Conservation (phyloP, 257 asterid species). For the Solanum paucissectum region DNA sequence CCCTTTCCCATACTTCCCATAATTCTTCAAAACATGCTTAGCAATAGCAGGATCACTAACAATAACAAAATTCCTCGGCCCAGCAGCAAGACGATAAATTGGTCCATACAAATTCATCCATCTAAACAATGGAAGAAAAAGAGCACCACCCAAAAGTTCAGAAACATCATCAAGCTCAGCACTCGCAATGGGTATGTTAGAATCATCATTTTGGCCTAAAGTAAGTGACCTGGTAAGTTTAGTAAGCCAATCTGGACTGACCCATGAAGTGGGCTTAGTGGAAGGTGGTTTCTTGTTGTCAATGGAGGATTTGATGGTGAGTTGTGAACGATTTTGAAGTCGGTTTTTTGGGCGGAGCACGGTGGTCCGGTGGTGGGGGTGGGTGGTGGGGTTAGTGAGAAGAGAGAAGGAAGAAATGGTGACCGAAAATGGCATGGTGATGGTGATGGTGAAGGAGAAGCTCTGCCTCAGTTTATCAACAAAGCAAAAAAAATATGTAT, state of each 20-base stretch:
- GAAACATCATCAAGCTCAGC: constrained; percentile 88
- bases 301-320: constrained; percentile 29
- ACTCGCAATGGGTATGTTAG: constrained; percentile 73
- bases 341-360: not conserved
- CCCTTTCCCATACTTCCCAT: constrained; percentile 80
- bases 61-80: constrained; percentile 70
- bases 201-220: constrained; percentile 55
- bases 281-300: constrained; percentile 20
- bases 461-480: not conserved
- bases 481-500: not conserved
- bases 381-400: constrained; percentile 4
- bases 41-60: constrained; percentile 94
- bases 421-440: constrained; percentile 32
- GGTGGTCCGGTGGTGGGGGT: constrained; percentile 3
- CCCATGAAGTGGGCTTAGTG: constrained; percentile 57
- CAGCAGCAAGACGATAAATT: constrained; percentile 78
- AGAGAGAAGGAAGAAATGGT: constrained; percentile 21
- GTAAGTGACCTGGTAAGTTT: constrained; percentile 58
- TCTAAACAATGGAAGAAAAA: constrained; percentile 76
- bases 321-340: constrained; percentile 5
- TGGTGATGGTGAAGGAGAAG: constrained; percentile 6
- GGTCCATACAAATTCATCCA: constrained; percentile 93
- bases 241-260: constrained; percentile 87
- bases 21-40: constrained; percentile 71
- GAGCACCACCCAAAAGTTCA: constrained; percentile 84